Evolutionary conservation across 2,329 filamentous ascomycete species (phyloP).

Genomic region (Trichoderma sp.): DNA sequence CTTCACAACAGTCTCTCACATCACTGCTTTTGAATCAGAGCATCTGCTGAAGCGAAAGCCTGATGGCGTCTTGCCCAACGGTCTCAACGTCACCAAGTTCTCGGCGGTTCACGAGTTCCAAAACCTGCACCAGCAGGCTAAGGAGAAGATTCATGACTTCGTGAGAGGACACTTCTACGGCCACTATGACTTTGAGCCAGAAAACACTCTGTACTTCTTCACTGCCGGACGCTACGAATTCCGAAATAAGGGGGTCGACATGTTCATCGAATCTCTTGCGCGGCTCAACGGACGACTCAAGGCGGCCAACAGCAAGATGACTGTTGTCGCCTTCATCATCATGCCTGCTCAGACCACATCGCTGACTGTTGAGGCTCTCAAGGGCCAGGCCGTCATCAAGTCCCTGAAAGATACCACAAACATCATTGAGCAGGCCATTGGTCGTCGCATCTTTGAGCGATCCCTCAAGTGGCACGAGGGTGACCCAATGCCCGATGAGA

Average conservation of each 20-base stretch:
- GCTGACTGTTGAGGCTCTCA: slow-evolving; percentile 90
- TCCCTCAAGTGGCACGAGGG: slow-evolving; percentile 96
- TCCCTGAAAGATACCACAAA: slow-evolving; percentile 90
- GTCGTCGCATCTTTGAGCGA: slow-evolving; percentile 90
- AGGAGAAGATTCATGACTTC: slow-evolving; percentile 98
- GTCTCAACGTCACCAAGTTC: slow-evolving; percentile 95
- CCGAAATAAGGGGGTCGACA: slow-evolving; percentile 97
- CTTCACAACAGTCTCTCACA: slow-evolving; percentile 98
- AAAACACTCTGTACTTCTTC: slow-evolving; percentile 98
- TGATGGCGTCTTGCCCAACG: slow-evolving; percentile 93
- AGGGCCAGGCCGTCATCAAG: slow-evolving; percentile 97
- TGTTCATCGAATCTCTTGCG: slow-evolving; percentile 97
- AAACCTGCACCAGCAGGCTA: slow-evolving; percentile 93
- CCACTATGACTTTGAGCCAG: slow-evolving; percentile 94
- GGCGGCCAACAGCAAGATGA: slow-evolving; percentile 79
- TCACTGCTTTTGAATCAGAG: slow-evolving; percentile 97
- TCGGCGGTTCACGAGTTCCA: slow-evolving; percentile 98
- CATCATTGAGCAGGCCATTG: slow-evolving; percentile 89
- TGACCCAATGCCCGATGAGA: slow-evolving; percentile 90
- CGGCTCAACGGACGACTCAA: slow-evolving; percentile 94
- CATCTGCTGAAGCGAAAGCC: slow-evolving; percentile 97
- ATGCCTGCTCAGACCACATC: slow-evolving; percentile 98
- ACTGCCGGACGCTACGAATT: slow-evolving; percentile 97
- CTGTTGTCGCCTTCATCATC: slow-evolving; percentile 96
- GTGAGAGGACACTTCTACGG: slow-evolving; percentile 98